These are phyloP conservation scores for Colletotrichum trifolii DNA, from an alignment of 2,329 filamentous ascomycete genomes.

Conservation along the genomic window DNA sequence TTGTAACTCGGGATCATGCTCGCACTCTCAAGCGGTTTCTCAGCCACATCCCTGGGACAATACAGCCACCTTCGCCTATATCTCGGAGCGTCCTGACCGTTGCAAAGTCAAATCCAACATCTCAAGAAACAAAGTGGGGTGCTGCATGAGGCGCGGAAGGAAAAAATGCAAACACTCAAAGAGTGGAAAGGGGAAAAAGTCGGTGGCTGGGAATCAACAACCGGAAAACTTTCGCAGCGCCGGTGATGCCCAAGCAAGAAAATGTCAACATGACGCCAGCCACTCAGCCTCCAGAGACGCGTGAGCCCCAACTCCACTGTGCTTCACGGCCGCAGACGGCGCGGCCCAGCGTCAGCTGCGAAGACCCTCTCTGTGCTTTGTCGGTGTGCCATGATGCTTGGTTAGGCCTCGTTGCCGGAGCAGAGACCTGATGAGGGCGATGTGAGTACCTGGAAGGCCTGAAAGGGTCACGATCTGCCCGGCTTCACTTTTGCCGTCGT, in stretches of 20 bases:
- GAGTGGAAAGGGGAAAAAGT: slow-evolving; percentile 14
- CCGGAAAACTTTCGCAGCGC: slow-evolving; percentile 25
- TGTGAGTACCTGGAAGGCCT: neutral
- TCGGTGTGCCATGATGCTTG: slow-evolving; percentile 31
- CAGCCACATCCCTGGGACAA: slow-evolving; percentile 34
- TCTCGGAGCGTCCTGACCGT: slow-evolving; percentile 17
- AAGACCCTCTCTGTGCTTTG: slow-evolving; percentile 30
- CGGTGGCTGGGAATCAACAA: slow-evolving; percentile 36
- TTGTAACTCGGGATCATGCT: slow-evolving; percentile 32
- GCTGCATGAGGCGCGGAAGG: neutral
- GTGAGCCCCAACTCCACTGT: slow-evolving; percentile 40
- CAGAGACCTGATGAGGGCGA: no score
- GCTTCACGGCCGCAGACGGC: slow-evolving; percentile 42
- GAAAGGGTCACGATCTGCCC: slow-evolving; percentile 8
- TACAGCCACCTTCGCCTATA: slow-evolving; percentile 31
- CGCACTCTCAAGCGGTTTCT: slow-evolving; percentile 28
- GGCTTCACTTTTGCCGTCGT: slow-evolving; percentile 1
- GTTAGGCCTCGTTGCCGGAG: slow-evolving; percentile 18
- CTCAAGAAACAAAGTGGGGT: slow-evolving; percentile 7
- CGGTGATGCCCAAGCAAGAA: slow-evolving; percentile 36
- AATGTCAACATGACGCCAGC: slow-evolving; percentile 29
- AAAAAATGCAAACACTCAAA: neutral
- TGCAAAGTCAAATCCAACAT: slow-evolving; percentile 35
- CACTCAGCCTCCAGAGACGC: slow-evolving; percentile 35
- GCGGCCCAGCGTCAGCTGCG: slow-evolving; percentile 37